phyloP scores from a whole-genome alignment of 108 stramenopile genomes.

The Nitzschia sp. region DNA sequence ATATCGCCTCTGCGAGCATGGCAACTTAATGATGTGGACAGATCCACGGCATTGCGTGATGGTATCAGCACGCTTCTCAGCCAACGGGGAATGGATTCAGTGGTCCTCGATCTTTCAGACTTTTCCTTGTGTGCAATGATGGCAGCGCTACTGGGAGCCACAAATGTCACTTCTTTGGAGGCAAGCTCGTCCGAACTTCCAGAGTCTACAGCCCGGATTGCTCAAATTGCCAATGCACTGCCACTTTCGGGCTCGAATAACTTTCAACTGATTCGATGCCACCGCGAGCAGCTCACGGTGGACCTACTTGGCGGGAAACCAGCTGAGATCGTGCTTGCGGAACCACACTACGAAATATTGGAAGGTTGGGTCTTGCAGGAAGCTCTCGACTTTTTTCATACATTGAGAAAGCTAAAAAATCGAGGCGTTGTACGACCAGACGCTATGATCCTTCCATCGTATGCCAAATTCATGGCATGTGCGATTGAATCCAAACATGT shows the following conservation, averaged over 20 bases:
- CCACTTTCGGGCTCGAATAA: conserved; percentile 15
- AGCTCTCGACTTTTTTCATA: conserved; percentile 75
- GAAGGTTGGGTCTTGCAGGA: conserved; percentile 81
- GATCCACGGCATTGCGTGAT: conserved; percentile 33
- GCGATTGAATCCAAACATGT: conserved; percentile 63
- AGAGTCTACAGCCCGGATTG: conserved; percentile 58
- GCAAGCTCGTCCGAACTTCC: conserved; percentile 46
- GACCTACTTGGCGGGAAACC: conserved; percentile 7
- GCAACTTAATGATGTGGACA: conserved; percentile 64
- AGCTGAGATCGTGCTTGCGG: conserved; percentile 67
- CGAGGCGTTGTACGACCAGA: conserved; percentile 39
- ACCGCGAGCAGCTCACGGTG: conserved; percentile 16
- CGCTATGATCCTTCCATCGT: conserved; percentile 50
- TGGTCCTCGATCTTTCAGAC: conserved; percentile 77
- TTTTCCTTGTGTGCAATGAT: conserved; percentile 76
- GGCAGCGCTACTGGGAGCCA: conserved; percentile 61
- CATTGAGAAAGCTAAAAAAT: conserved; percentile 46
- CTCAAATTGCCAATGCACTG: conserved; percentile 67
- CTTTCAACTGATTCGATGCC: conserved; percentile 35
- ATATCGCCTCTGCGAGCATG: conserved; percentile 62
- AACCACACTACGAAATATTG: conserved; percentile 79
- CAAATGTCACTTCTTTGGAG: conserved; percentile 67
- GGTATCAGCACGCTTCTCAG: conserved; percentile 49
- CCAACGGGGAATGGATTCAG: conserved; percentile 32
- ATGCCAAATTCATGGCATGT: conserved; percentile 66